Base-by-base conservation (phyloP, 1,284 basidiomycete genomes). In the Hemileia vastatrix region DNA sequence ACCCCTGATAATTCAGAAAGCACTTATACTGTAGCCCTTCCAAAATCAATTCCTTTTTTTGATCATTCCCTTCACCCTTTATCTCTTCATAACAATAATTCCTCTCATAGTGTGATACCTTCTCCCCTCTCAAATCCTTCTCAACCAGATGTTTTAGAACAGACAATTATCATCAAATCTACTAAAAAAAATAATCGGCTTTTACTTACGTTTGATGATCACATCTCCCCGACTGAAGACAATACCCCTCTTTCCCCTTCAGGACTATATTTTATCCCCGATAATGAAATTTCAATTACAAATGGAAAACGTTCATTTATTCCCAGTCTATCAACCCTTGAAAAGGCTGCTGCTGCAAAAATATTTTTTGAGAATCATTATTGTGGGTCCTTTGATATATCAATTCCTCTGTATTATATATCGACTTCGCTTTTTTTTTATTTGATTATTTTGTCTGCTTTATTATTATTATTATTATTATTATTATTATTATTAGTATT, bases 351-450 rank as follows among this genome's bases (percentile, higher is more conserved):
- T 52, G 86, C 91, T 9, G 85, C 88, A 55, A 86, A 90, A 73
- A 90, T 97, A 76, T 95, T 86, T 81, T 95, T 97, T 77, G 93
- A 98, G 80, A 94, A 93, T 71, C 81, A 92, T 50, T 98, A 97
- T 76, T 93, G 71, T 61, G 67, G 67, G 18, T 62, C 24, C 6
- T 71, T 27, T 18, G 51, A 2, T 3, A 27, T 3, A 27, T 49
- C 8, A 9, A 3, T 3, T 27, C 50, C 23, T 4, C 32, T 3
- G 21, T 40, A 8, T 50, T 2, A 8, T 15, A 59, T n/a, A n/a
- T n/a, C n/a, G n/a, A n/a, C n/a, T n/a, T n/a, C n/a, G n/a, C n/a
- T n/a, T n/a, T n/a, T n/a, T n/a, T n/a, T n/a, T n/a, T n/a, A n/a
- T n/a, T n/a, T n/a, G n/a, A n/a, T n/a, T n/a, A n/a, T n/a, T n/a